Base-by-base conservation (phyloP, 2,329 filamentous ascomycete species). In the Cryphonectria carpinicola region DNA sequence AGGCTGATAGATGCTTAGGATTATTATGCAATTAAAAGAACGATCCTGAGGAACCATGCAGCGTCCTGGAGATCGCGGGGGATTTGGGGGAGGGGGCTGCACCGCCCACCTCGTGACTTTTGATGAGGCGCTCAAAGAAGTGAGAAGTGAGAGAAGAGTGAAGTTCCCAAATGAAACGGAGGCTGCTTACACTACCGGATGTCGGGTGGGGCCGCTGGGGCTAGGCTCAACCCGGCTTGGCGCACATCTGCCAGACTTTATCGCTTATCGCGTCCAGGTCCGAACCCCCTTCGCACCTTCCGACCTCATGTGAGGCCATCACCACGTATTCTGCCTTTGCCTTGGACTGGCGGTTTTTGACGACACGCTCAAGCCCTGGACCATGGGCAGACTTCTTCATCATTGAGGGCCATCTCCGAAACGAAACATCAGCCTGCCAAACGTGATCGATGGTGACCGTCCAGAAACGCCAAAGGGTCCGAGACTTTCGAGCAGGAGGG, bases 221-320 rank as follows among this genome's bases (percentile, higher is more conserved):
- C 49, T 66, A 66, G 46, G 32, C 46, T 49, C 19, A 39, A 25
- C 8, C 19, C 25, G 35, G 49, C 64, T 56, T 66, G 39, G 64
- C 46, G 64, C 19, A 3, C 17, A 35, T n/a, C 46, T 66, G 64
- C 32, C 64, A 58, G 3, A 32, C n/a, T 43, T 25, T 25, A 54
- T 66, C 43, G 35, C 46, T 54, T 39, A 39, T 54, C 46, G 46
- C 6, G 46, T 22, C 43, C 43, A 49, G 17, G 43, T 22, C 17
- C 43, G 43, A 22, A 22, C 17, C 4, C 43, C 46, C 7, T 22
- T 49, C 43, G 43, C 43, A 49, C 46, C 19, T 56, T 54, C n/a
- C 25, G 22, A 39, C 46, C 28, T 66, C 64, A 19, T 56, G 46
- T 66, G 46, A 66, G 49, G 64, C 49, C 49, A 66, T 66, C 64